Base-by-base conservation (phyloP, 768 basidiomycete genomes). In the Chalciporus piperatus region DNA sequence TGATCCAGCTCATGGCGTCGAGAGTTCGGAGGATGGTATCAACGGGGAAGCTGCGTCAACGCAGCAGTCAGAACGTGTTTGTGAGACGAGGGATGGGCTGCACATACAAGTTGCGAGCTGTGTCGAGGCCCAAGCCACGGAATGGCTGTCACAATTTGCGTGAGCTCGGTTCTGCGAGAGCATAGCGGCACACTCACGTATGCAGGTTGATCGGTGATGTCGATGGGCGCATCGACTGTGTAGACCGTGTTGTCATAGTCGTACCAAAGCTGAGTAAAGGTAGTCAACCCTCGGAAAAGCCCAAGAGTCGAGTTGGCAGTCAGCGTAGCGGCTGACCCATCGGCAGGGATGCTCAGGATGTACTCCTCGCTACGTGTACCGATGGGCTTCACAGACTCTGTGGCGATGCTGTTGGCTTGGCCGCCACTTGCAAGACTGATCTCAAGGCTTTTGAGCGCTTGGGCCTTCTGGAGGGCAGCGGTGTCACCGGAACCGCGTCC, bases 191-290 rank as follows among this genome's bases (percentile, higher is more conserved):
- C 28, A 61, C 71, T 45, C 46, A 76, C 75, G 56, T 80, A 82
- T 1, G 75, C 75, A 32, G 82, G 80, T 6, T 63, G 41, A 50
- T 83, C 82, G 8, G 45, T 51, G 43, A 83, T 76, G 1, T 57
- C 20, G 6, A 79, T 50, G 0, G 78, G 78, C 0, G 72, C 74
- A 2, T 69, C 45, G 41, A 75, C 55, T 1, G 69, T 71, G 23
- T 81, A 81, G 20, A 63, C 70, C 45, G 51, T 49, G 0, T 54
- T 67, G 4, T 42, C 37, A 37, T 67, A 55, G 19, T 70, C 63
- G 53, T 78, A 84, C 71, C 78, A 81, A 14, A 84, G 56, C 60
- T 81, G 80, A 17, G 68, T 63, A 58, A 84, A 84, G 2, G 82
- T 83, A 4, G 78, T 75, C 45, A 84, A 55, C 0, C 83, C 83